Evolutionary conservation across 495 filamentous ascomycete species (phyloP), one percentile per base, ranked within the genome.

Genomic region (Tirmania nivea): DNA sequence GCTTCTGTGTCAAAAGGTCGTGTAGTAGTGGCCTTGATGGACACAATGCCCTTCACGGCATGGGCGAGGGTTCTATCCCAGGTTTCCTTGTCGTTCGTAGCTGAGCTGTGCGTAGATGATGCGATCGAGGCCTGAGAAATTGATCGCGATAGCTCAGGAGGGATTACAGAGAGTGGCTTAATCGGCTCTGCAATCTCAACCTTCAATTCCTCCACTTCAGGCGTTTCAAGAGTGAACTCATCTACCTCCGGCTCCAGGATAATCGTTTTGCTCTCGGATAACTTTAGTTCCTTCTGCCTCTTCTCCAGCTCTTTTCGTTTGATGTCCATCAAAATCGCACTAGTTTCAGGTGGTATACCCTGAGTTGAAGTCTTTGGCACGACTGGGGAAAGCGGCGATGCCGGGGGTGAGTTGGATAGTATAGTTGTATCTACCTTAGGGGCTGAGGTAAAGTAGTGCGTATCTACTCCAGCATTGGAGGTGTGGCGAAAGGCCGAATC

Each of bases 31-130:
- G 62, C 62, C 36, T 65, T 65, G 19, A 65, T 65, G 3, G 62
- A 64, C 14, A 65, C 62, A 57, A 65, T 64, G n/a, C 62, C 62
- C 34, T 65, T 65, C 49, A 65, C 63, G 49, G 59, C 62, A 47
- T 62, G 51, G 25, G 62, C 61, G 35, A 65, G 57, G 17, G 62
- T 65, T 19, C 59, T 59, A 51, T 65, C 62, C 62, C 62, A 65
- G 3, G 62, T 65, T 50, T 65, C 62, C 52, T 65, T 64, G 39
- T 45, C 25, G 25, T 7, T 31, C 25, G 25, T 31, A 31, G 25
- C 39, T 45, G 39, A 19, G 8, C 17, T 45, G 8, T 2, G 17
- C 4, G 12, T 14, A 14, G 39, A 14, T 3, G 39, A 45, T 14
- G 39, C 39, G 17, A 45, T 45, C 39, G 39, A 45, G 39, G 9